Conservation (phyloP, 2,329 filamentous ascomycete species). For the Ilyonectria robusta region DNA sequence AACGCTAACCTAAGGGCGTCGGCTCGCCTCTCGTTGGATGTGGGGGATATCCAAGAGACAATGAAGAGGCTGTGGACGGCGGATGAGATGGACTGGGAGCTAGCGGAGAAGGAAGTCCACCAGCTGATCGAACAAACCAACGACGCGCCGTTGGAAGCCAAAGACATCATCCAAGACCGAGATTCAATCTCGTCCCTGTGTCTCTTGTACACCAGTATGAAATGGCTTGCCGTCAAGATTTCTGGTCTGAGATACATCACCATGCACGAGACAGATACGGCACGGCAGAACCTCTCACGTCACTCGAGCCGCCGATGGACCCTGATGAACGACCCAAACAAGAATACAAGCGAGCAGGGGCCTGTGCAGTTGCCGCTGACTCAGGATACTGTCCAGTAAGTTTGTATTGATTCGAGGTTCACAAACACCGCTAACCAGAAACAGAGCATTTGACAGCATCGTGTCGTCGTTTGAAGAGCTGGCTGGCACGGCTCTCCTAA, state of each 20-base stretch:
- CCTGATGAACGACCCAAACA: conserved; percentile 75
- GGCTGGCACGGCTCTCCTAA: conserved; percentile 83
- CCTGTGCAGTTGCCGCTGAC: conserved; percentile 91
- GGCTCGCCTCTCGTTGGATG: conserved; percentile 78
- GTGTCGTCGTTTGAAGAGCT: conserved; percentile 87
- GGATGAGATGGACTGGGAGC: conserved; percentile 62
- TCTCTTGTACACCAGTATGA: conserved; percentile 96
- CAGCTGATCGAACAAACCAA: conserved; percentile 70
- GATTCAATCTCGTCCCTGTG: conserved; percentile 90
- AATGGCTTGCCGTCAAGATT: conserved; percentile 92
- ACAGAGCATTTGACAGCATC: conserved; percentile 87
- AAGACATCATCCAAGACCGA: conserved; percentile 90
- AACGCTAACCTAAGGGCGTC: conserved; percentile 77
- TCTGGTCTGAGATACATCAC: conserved; percentile 87
- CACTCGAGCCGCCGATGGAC: conserved; percentile 86
- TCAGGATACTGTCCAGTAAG: conserved; percentile 84
- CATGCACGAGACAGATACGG: conserved; percentile 77
- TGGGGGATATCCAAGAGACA: conserved; percentile 80
- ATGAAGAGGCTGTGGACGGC: conserved; percentile 77
- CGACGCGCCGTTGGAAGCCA: conserved; percentile 76
- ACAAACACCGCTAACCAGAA: conserved; percentile 41
- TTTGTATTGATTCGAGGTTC: conserved; percentile 34
- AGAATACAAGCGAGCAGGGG: conserved; percentile 71
- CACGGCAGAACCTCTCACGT: conserved; percentile 66
- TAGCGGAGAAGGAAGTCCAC: conserved; percentile 75